Conservation (phyloP, 2,329 filamentous ascomycete genomes). For the Fusarium circinatum region DNA sequence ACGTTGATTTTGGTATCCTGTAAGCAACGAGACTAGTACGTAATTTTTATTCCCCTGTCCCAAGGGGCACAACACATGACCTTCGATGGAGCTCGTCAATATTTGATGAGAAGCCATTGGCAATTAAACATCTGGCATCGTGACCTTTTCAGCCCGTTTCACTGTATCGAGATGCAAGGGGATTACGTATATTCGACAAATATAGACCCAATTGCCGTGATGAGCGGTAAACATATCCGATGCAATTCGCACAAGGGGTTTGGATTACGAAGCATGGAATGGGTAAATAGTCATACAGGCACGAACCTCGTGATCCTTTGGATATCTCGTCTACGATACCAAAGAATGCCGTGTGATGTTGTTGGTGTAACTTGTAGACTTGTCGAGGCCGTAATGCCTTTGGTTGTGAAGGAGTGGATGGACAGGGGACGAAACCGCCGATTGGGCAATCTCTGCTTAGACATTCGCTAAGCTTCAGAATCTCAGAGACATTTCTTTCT, state of each 20-base stretch:
- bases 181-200: slow-evolving; percentile 21
- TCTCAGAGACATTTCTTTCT: slow-evolving; percentile 14
- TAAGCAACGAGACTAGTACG: slow-evolving; percentile 40
- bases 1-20: slow-evolving; percentile 9
- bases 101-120: slow-evolving; percentile 33
- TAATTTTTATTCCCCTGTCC: slow-evolving; percentile 38
- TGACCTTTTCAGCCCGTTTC: slow-evolving; percentile 35
- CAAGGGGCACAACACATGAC: slow-evolving; percentile 39
- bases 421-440: slow-evolving; percentile 24
- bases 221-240: slow-evolving; percentile 27
- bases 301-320: slow-evolving; percentile 26
- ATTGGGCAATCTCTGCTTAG: slow-evolving; percentile 33
- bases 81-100: slow-evolving; percentile 37
- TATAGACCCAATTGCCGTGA: slow-evolving; percentile 5
- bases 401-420: background rate
- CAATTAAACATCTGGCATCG: slow-evolving; percentile 45
- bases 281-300: background rate
- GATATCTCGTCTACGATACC: slow-evolving; percentile 14
- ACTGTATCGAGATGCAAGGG: slow-evolving; percentile 6
- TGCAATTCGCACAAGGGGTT: slow-evolving; percentile 20
- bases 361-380: slow-evolving; percentile 17
- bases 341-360: slow-evolving; percentile 3
- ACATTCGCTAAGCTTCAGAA: slow-evolving; percentile 8
- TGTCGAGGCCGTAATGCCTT: slow-evolving; percentile 13
- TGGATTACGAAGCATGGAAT: slow-evolving; percentile 20